These are phyloP conservation scores for Eutrema heterophyllum DNA, from an alignment of 345 rosid genomes.

Conservation along the genomic window DNA sequence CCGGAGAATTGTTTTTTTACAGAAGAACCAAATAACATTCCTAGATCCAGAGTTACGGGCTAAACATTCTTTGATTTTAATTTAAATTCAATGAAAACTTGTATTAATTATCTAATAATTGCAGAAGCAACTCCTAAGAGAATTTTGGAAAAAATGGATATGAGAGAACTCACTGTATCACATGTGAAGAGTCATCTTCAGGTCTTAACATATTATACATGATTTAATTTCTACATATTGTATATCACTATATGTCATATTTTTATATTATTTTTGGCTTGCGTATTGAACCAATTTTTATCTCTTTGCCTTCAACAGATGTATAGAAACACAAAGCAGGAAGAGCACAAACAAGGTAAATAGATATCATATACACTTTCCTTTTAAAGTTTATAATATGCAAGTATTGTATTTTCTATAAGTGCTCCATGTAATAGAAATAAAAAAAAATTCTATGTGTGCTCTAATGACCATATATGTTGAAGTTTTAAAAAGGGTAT, in stretches of 20 bases:
- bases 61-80: background rate
- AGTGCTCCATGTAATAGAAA: too few species aligned
- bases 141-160: slow-evolving; percentile 55
- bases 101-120: background rate
- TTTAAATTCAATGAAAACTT: background rate
- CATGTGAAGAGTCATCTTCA: slow-evolving; percentile 37
- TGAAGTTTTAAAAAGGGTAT: background rate
- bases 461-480: background rate
- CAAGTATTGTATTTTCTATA: too few species aligned
- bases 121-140: slow-evolving; percentile 61
- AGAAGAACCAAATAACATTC: background rate
- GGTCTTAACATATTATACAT: background rate
- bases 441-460: background rate
- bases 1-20: too few species aligned
- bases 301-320: background rate
- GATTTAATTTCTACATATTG: background rate
- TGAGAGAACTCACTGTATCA: slow-evolving; percentile 40
- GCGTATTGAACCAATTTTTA: background rate
- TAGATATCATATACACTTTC: background rate
- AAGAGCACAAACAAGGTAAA: background rate
- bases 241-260: background rate
- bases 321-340: background rate
- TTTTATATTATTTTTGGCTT: too few species aligned
- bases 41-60: background rate
- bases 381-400: background rate